These are phyloP conservation scores for Psilocybe cubensis DNA, from an alignment of 768 basidiomycete species.

Conservation along the genomic window DNA sequence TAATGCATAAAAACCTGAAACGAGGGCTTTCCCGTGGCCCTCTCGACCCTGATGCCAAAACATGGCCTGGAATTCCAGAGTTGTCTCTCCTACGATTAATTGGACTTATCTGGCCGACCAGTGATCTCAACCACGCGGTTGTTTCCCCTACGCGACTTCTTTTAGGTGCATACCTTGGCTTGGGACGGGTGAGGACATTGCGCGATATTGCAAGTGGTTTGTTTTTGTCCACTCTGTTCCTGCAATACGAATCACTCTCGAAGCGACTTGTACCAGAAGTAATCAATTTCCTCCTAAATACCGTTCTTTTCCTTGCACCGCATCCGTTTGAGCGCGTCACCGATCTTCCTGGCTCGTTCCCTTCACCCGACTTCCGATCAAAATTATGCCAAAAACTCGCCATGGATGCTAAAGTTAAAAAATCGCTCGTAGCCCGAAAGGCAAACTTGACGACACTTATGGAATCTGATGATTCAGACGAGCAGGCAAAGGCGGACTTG, in stretches of 20 bases:
- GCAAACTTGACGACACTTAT: slow-evolving; percentile 54
- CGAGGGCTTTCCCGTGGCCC: slow-evolving; percentile 79
- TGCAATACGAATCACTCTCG: slow-evolving; percentile 84
- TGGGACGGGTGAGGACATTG: slow-evolving; percentile 78
- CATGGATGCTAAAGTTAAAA: slow-evolving; percentile 45
- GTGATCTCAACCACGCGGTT: slow-evolving; percentile 91
- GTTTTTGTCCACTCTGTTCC: slow-evolving; percentile 84
- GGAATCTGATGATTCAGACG: slow-evolving; percentile 34
- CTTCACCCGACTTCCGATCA: slow-evolving; percentile 70
- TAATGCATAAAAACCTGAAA: slow-evolving; percentile 95
- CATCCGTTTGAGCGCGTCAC: slow-evolving; percentile 47
- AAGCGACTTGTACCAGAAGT: slow-evolving; percentile 91
- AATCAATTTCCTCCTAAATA: slow-evolving; percentile 76
- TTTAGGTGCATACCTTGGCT: slow-evolving; percentile 88
- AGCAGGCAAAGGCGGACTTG: slow-evolving; percentile 77
- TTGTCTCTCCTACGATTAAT: slow-evolving; percentile 79
- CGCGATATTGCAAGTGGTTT: slow-evolving; percentile 83
- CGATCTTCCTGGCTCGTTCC: slow-evolving; percentile 70
- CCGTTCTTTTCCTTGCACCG: slow-evolving; percentile 76
- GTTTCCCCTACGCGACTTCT: slow-evolving; percentile 85
- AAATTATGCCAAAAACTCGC: slow-evolving; percentile 43
- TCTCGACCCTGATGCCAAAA: slow-evolving; percentile 63
- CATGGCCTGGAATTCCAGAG: slow-evolving; percentile 89
- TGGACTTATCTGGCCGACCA: slow-evolving; percentile 89
- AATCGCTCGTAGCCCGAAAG: slow-evolving; percentile 40